phyloP scores from a whole-genome alignment of 1,139 yeast species.

The Pichia norvegensis region DNA sequence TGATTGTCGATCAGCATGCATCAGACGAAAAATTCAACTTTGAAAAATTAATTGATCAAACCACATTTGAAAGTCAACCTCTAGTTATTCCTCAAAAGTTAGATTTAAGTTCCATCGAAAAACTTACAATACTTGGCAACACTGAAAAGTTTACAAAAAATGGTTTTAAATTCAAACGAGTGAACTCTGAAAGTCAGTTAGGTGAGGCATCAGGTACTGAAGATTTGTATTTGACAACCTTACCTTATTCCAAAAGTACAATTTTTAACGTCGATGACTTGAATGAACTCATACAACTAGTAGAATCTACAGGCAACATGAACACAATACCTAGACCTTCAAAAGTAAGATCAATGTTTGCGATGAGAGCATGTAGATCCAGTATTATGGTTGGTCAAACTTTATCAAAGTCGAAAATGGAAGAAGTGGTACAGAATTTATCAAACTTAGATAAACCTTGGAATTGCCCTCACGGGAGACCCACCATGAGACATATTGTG shows the following conservation, averaged over 20 bases:
- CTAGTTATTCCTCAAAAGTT: constrained; percentile 59
- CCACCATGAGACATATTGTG: constrained; percentile 85
- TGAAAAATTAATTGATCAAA: constrained; percentile 54
- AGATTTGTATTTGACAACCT: constrained; percentile 36
- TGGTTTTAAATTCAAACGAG: constrained; percentile 58
- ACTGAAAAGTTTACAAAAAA: constrained; percentile 51
- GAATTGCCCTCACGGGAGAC: constrained; percentile 99
- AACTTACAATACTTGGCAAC: constrained; percentile 58
- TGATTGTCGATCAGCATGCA: constrained; percentile 94
- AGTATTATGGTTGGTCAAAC: constrained; percentile 91
- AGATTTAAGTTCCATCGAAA: constrained; percentile 72
- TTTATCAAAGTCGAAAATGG: constrained; percentile 53
- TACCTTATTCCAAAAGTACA: constrained; percentile 69
- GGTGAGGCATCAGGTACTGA: constrained; percentile 50
- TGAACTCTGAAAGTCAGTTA: constrained; percentile 33
- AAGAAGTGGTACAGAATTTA: constrained; percentile 54
- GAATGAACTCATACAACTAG: constrained; percentile 61
- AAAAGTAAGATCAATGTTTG: constrained; percentile 75
- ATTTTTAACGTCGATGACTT: constrained; percentile 64
- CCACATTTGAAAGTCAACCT: constrained; percentile 58
- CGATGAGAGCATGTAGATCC: constrained; percentile 90
- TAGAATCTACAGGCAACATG: constrained; percentile 34
- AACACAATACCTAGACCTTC: constrained; percentile 51
- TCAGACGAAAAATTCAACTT: constrained; percentile 92
- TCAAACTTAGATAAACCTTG: constrained; percentile 83